phyloP scores from a whole-genome alignment of 768 basidiomycete genomes.

The Lactarius evosmus region DNA sequence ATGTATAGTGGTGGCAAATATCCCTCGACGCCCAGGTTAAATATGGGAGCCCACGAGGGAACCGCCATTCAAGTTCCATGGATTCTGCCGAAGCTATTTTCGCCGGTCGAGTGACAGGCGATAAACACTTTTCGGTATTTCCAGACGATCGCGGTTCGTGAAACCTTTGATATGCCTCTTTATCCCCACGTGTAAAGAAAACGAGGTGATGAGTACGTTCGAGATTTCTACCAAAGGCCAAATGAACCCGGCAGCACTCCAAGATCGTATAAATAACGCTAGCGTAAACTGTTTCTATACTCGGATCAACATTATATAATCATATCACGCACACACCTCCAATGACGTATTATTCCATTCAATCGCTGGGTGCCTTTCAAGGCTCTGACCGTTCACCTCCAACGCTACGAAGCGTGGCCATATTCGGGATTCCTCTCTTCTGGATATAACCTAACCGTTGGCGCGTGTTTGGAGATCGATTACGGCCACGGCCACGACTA shows the following conservation, averaged over 20 bases:
- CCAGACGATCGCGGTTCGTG: not conserved
- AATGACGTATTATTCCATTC: not conserved
- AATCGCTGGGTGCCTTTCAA: not conserved
- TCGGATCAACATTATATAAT: not conserved
- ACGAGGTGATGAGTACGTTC: not conserved
- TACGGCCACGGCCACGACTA: constrained; percentile 2
- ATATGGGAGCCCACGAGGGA: not conserved
- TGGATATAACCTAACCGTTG: not conserved
- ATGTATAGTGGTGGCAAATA: constrained; percentile 14
- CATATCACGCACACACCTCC: not conserved
- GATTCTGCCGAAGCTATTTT: constrained; percentile 13
- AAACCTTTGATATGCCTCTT: not conserved
- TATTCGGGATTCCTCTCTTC: not conserved
- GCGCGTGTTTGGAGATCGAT: not conserved
- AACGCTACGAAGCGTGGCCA: not conserved
- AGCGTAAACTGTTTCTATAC: not conserved
- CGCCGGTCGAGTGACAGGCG: not conserved
- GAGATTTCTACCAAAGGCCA: not conserved
- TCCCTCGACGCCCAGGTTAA: constrained; percentile 15
- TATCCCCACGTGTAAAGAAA: not conserved
- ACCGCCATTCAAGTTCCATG: not conserved
- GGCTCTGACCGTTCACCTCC: not conserved
- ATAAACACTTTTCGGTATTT: not conserved
- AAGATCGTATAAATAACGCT: not conserved
- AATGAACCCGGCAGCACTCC: not conserved